phyloP scores from a whole-genome alignment of 2,329 filamentous ascomycete genomes.

The Bipolaris sorokiniana region DNA sequence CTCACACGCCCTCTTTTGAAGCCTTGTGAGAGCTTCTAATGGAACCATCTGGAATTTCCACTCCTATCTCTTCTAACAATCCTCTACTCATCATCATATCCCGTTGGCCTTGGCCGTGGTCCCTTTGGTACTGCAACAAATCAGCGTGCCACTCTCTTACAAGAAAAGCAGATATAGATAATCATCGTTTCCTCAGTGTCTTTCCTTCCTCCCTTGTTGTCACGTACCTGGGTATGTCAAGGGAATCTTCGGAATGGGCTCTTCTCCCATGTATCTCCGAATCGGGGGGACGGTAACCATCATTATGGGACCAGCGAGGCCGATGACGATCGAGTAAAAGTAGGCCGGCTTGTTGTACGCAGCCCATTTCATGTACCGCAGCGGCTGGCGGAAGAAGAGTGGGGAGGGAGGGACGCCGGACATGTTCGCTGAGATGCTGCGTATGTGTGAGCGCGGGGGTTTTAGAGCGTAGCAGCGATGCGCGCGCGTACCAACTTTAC shows the following conservation, averaged over 20 bases:
- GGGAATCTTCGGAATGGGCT: conserved; percentile 71
- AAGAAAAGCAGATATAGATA: neutral
- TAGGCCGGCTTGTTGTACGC: conserved; percentile 86
- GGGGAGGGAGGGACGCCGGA: conserved; percentile 53
- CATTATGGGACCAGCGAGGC: conserved; percentile 71
- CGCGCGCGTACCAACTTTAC: conserved; percentile 9
- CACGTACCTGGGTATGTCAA: conserved; percentile 90
- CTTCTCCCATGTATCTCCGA: conserved; percentile 73
- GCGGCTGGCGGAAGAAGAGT: conserved; percentile 81
- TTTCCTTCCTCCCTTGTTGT: neutral
- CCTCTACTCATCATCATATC: conserved; percentile 53
- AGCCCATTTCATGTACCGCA: conserved; percentile 88
- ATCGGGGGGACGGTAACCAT: conserved; percentile 76
- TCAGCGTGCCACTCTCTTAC: conserved; percentile 6
- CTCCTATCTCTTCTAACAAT: neutral
- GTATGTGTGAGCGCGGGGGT: conserved; percentile 4
- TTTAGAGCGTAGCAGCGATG: neutral
- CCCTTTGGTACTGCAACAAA: conserved; percentile 53
- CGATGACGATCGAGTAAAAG: conserved; percentile 85
- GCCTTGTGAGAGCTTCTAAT: neutral
- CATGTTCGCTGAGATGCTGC: conserved; percentile 57
- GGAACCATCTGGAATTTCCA: neutral
- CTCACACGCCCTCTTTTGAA: neutral
- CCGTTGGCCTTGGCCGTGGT: conserved; percentile 52
- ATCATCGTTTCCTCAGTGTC: neutral